Percentiles rank a stretch among this genome's conserved stretches.
Conservation (phyloP, 2,329 filamentous ascomycete genomes). For the Aspergillus sp. region DNA sequence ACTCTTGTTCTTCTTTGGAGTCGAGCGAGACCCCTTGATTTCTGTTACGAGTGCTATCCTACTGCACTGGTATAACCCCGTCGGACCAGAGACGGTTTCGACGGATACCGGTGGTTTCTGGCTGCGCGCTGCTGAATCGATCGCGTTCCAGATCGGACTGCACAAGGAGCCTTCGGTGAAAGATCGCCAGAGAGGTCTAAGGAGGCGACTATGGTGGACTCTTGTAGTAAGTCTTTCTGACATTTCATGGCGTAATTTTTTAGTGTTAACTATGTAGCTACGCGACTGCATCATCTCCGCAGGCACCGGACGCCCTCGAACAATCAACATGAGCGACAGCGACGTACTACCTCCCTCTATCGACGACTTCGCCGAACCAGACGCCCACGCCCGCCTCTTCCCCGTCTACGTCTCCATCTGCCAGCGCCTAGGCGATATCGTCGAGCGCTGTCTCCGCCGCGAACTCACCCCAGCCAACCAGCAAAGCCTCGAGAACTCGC, state of each 20-base stretch:
- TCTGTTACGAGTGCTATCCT: slow-evolving; percentile 41
- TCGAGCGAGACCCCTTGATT: slow-evolving; percentile 39
- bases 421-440: slow-evolving; percentile 42
- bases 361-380: slow-evolving; percentile 10
- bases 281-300: slow-evolving; percentile 44
- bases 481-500: slow-evolving; percentile 37
- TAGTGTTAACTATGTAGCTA: slow-evolving; percentile 18
- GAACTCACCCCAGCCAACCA: slow-evolving; percentile 26
- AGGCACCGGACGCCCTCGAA: slow-evolving; percentile 42
- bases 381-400: slow-evolving; percentile 36
- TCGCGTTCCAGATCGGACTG: slow-evolving; percentile 45
- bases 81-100: slow-evolving; percentile 41
- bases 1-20: slow-evolving; percentile 34
- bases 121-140: slow-evolving; percentile 42
- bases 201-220: slow-evolving; percentile 47
- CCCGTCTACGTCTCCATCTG: slow-evolving; percentile 41
- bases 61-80: slow-evolving; percentile 47
- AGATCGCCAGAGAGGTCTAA: slow-evolving; percentile 34
- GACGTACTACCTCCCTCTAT: slow-evolving; percentile 40
- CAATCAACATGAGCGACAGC: slow-evolving; percentile 42
- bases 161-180: slow-evolving; percentile 41
- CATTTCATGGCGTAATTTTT: not conserved
- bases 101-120: slow-evolving; percentile 45
- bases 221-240: slow-evolving; percentile 33
- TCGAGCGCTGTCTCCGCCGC: slow-evolving; percentile 40